Evolutionary conservation across 2,329 filamentous ascomycete genomes (phyloP), one percentile per base, ranked within the genome.

Genomic region (Ceratocystis colombiana): DNA sequence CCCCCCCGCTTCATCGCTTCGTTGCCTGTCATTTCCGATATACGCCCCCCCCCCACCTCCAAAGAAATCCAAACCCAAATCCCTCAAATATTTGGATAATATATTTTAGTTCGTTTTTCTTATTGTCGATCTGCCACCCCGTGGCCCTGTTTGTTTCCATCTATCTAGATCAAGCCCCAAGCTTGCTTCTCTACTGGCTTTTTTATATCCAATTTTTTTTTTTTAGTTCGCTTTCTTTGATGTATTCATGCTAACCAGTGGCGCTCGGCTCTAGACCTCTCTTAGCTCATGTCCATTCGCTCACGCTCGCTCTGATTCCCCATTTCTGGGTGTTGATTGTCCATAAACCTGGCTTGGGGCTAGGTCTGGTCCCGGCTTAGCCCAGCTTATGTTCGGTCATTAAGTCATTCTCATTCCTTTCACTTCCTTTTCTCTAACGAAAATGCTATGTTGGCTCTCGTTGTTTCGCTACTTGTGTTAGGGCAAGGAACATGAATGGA

Each of bases 391-490:
- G 30, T 15, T 59, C 55, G n/a, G 55, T 37, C 17, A 59, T 59
- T 59, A 59, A 30, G 55, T 33, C 55, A 30, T 53, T 53, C 46
- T 22, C 46, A 48, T 48, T 55, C 50, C 30, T 30, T 59, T 25
- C 5, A 37, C 55, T 59, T 41, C 55, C 55, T 37, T 37, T 53
- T 37, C 55, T 59, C 12, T 1, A n/a, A 59, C 28, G 17, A n/a
- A 28, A 33, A 33, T 37, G 55, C 17, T 30, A 10, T 57, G 53
- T n/a, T 50, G 46, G 46, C 48, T 53, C 28, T 59, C 30, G 28
- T 59, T 59, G 55, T 59, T 59, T 59, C 55, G 55, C 55, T 30
- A 25, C 17, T 30, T 59, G 55, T 37, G 55, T n/a, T 59, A 59
- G 55, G 55, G 15, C 55, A 30, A 59, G 55, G 28, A 59, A 30